phyloP scores from a whole-genome alignment of 2,329 filamentous ascomycete genomes.

The Raffaelea deltoideospora region DNA sequence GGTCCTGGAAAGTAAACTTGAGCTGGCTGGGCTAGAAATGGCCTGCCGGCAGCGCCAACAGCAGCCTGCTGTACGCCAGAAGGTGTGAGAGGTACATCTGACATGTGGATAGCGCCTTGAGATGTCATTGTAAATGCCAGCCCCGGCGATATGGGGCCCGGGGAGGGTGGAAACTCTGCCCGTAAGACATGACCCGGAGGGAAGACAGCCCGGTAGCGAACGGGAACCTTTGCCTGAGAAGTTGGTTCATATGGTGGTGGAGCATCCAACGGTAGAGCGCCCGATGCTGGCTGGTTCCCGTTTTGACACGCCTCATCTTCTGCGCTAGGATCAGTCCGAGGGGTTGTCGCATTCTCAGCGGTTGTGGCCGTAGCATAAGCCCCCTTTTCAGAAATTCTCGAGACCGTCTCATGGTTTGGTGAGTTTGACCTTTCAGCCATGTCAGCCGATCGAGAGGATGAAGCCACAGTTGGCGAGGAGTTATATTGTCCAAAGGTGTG shows the following conservation, averaged over 20 bases:
- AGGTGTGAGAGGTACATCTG: conserved; percentile 40
- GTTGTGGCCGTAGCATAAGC: too few relatives aligned
- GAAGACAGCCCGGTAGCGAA: conserved; percentile 42
- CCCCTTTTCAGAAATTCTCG: too few relatives aligned
- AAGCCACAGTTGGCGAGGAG: conserved; percentile 9
- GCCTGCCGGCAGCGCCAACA: conserved; percentile 9
- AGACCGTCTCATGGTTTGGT: too few relatives aligned
- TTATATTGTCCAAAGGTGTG: conserved; percentile 5
- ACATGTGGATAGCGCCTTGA: conserved; percentile 43
- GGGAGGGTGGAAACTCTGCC: conserved; percentile 37
- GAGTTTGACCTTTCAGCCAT: too few relatives aligned
- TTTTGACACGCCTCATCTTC: too few relatives aligned
- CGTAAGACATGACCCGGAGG: conserved; percentile 35
- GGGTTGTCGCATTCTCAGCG: too few relatives aligned
- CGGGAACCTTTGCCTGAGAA: conserved; percentile 19
- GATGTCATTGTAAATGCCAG: conserved; percentile 47
- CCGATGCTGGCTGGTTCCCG: too few relatives aligned
- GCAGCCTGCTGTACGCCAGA: conserved; percentile 13
- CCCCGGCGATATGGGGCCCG: conserved; percentile 47
- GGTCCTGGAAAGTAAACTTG: conserved; percentile 21
- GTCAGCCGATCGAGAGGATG: conserved; percentile 14
- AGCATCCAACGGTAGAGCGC: too few relatives aligned
- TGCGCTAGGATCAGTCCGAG: too few relatives aligned
- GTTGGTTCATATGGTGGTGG: conserved; percentile 43
- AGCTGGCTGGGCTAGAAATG: conserved; percentile 28